These are phyloP conservation scores for Claviceps humidiphila DNA, from an alignment of 2,329 filamentous ascomycete genomes.

Conservation along the genomic window DNA sequence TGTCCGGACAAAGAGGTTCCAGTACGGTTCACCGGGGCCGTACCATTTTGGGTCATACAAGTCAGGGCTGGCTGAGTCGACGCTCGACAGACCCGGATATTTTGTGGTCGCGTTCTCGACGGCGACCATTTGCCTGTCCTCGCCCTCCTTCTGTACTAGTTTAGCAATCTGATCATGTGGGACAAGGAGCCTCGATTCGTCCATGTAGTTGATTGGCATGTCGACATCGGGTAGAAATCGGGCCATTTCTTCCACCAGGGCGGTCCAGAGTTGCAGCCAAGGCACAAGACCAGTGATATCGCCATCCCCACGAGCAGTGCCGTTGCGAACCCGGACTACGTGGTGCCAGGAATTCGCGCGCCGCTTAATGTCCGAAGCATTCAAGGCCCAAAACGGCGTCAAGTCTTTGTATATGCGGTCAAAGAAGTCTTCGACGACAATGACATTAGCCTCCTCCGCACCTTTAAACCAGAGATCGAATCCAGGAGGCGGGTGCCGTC, in stretches of 20 bases:
- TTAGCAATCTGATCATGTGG: constrained; percentile 42
- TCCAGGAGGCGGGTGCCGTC: constrained; percentile 49
- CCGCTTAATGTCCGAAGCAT: constrained; percentile 24
- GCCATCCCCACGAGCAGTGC: constrained; percentile 26
- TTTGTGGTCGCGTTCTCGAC: constrained; percentile 29
- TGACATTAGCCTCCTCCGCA: constrained; percentile 35
- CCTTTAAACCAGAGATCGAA: constrained; percentile 48
- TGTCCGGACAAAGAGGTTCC: constrained; percentile 42
- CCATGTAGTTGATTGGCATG: constrained; percentile 52
- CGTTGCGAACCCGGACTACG: constrained; percentile 34
- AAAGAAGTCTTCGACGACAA: constrained; percentile 51
- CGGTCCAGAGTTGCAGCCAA: constrained; percentile 35
- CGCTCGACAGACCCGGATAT: constrained; percentile 26
- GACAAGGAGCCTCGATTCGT: constrained; percentile 50
- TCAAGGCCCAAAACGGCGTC: constrained; percentile 45
- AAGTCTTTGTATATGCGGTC: constrained; percentile 52
- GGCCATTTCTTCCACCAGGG: constrained; percentile 37
- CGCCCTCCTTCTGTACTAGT: constrained; percentile 34
- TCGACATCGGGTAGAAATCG: constrained; percentile 48
- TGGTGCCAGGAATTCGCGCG: constrained; percentile 30
- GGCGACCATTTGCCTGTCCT: constrained; percentile 27
- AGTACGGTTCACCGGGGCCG: constrained; percentile 36
- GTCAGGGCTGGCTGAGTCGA: constrained; percentile 21
- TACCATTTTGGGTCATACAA: constrained; percentile 35
- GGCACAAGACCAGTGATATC: constrained; percentile 26